Percentiles rank a stretch among this genome's conserved stretches.
Conservation (phyloP, 257 asterid species). For the Solanum tarapatanum region DNA sequence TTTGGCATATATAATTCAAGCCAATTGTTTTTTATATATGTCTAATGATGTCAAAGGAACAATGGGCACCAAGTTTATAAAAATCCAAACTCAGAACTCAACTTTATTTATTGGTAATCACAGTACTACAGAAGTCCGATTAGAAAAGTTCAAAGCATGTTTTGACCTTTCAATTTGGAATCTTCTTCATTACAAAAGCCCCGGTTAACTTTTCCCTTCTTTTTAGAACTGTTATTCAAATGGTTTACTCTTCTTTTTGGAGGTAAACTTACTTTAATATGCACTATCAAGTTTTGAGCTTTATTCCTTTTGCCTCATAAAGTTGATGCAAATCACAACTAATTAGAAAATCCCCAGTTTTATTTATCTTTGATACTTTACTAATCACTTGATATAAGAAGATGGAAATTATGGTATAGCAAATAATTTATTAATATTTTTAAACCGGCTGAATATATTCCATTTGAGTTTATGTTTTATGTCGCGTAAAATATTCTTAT, state of each 20-base stretch:
- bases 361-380: neutral
- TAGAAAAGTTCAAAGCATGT: neutral
- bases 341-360: neutral
- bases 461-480: neutral
- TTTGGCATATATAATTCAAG: too few relatives aligned
- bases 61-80: neutral
- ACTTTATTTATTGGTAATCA: neutral
- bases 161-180: neutral
- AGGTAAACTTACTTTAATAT: neutral
- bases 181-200: neutral
- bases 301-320: neutral
- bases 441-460: neutral
- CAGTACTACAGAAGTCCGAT: neutral
- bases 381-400: neutral
- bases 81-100: neutral
- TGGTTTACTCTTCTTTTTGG: neutral
- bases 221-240: neutral
- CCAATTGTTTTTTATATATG: neutral
- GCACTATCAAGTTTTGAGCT: neutral
- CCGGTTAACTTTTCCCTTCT: neutral
- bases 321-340: neutral
- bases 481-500: neutral
- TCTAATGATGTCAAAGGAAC: neutral
- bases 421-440: neutral
- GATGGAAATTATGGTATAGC: neutral